Percentiles rank a stretch among this genome's conserved stretches.
phyloP scores from a whole-genome alignment of 371 early-diverging fungal genomes.

The Syncephalastrum contaminatum region DNA sequence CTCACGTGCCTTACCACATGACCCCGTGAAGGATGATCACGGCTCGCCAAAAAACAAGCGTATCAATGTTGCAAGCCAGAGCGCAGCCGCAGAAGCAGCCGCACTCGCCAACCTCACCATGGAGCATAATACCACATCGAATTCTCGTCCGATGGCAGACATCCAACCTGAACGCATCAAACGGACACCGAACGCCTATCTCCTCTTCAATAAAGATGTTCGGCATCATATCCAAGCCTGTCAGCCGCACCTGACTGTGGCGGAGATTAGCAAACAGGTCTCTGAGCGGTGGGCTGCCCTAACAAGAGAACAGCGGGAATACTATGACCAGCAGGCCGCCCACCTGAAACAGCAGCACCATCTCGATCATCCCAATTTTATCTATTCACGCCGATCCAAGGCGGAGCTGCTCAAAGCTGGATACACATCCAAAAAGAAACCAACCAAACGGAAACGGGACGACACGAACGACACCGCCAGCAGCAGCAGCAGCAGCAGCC shows the following conservation, averaged over 20 bases:
- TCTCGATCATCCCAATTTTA: constrained; percentile 59
- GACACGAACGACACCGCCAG: constrained; percentile 12
- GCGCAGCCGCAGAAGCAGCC: constrained; percentile 16
- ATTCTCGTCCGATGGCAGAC: not conserved
- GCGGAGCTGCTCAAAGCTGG: constrained; percentile 57
- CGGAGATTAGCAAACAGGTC: constrained; percentile 61
- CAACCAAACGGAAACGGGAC: constrained; percentile 23
- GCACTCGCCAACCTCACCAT: constrained; percentile 12
- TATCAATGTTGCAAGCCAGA: constrained; percentile 13
- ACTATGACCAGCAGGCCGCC: constrained; percentile 45
- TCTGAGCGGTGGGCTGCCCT: constrained; percentile 56
- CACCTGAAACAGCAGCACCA: constrained; percentile 60
- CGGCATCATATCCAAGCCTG: constrained; percentile 55
- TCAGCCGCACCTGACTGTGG: constrained; percentile 54
- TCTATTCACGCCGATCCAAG: constrained; percentile 65
- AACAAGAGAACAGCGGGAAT: constrained; percentile 30
- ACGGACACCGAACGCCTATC: constrained; percentile 67
- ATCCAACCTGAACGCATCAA: constrained; percentile 36
- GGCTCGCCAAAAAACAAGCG: no score
- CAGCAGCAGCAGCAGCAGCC: constrained; percentile 9
- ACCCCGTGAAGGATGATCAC: no score
- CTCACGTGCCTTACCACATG: no score
- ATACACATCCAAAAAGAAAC: constrained; percentile 11
- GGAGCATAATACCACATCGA: not conserved
- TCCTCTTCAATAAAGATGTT: constrained; percentile 64